These are phyloP conservation scores for Furcasterigmium sp. DNA, from an alignment of 2,329 filamentous ascomycete genomes.

Conservation along the genomic window DNA sequence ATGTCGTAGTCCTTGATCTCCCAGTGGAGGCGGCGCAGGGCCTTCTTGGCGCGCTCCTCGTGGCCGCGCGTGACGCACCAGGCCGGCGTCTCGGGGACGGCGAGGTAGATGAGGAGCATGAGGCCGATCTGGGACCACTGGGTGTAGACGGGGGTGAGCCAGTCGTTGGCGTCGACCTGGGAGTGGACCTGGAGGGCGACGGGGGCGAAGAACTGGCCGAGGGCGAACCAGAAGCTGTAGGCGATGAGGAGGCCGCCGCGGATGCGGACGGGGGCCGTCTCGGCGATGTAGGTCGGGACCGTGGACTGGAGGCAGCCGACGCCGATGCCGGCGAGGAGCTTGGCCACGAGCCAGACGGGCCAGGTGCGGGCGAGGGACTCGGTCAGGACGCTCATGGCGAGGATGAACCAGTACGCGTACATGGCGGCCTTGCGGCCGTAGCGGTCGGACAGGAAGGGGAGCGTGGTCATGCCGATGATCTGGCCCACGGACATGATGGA, in stretches of 20 bases:
- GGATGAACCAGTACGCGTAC: slow-evolving; percentile 22
- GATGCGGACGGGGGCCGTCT: slow-evolving; percentile 32
- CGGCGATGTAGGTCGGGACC: slow-evolving; percentile 33
- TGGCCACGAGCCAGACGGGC: slow-evolving; percentile 33
- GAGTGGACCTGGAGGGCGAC: slow-evolving; percentile 32
- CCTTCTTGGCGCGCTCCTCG: slow-evolving; percentile 14
- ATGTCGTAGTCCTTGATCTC: slow-evolving; percentile 20
- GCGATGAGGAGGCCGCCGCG: slow-evolving; percentile 32
- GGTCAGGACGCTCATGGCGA: slow-evolving; percentile 27
- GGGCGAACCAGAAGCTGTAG: slow-evolving; percentile 37
- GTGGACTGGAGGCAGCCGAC: slow-evolving; percentile 36
- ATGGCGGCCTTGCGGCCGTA: slow-evolving; percentile 25
- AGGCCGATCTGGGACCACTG: slow-evolving; percentile 38
- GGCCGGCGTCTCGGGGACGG: slow-evolving; percentile 33
- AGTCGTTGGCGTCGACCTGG: slow-evolving; percentile 23
- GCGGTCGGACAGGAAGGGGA: slow-evolving; percentile 18
- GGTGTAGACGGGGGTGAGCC: slow-evolving; percentile 33
- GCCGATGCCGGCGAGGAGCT: slow-evolving; percentile 28
- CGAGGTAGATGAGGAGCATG: slow-evolving; percentile 30
- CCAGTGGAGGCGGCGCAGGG: slow-evolving; percentile 14
- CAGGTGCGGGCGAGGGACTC: slow-evolving; percentile 29
- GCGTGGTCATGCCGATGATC: slow-evolving; percentile 27
- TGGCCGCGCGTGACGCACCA: slow-evolving; percentile 24
- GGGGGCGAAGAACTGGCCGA: slow-evolving; percentile 35
- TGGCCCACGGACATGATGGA: slow-evolving; percentile 33